Base-by-base conservation (phyloP, 129 eudicot genomes). In the Erigeron canadensis region DNA sequence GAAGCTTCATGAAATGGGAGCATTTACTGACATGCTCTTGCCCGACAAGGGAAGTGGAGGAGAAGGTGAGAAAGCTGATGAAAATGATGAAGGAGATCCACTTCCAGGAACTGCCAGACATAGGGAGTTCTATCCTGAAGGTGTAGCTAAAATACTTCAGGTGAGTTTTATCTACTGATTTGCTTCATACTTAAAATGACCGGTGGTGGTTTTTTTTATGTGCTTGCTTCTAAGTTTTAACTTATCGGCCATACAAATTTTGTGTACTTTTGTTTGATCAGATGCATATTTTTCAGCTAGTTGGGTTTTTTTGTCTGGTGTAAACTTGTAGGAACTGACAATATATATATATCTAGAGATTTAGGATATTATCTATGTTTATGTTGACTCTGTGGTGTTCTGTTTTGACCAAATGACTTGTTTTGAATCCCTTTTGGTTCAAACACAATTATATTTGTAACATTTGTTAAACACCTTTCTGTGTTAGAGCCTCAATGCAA, bases 1-100 rank as follows among this genome's bases (percentile, higher is more conserved):
- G 91, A 94, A 94, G 89, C 95, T 94, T 58, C 99, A 94, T 77
- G 97, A 94, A 84, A 87, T 90, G 96, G 97, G 99, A 47, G 99
- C 97, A 61, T 89, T 94, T 83, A 94, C 99, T 50, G 99, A 94
- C 86, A 94, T 94, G 99, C 94, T 94, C 55, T 94, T 94, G 88
- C 99, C 99, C 50, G 99, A 94, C 80, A 94, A 90, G 86, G 99
- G 99, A 82, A 88, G 85, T 77, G 89, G 85, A 70, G 93, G 77
- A 73, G 97, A 87, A 47, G 83, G 81, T 15, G 93, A 94, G 61
- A 86, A 89, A 75, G 71, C 79, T 53, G 99, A 86, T 55, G 89
- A 84, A 66, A 86, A 81, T 79, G 96, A 86, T 73, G 97, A 87
- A 79, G 93, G 89, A 43, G 96, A 89, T 66, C 96, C 96, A 64